These are phyloP conservation scores for Coemansia sp. DNA, from an alignment of 192 early-diverging fungal genomes.

Conservation along the genomic window DNA sequence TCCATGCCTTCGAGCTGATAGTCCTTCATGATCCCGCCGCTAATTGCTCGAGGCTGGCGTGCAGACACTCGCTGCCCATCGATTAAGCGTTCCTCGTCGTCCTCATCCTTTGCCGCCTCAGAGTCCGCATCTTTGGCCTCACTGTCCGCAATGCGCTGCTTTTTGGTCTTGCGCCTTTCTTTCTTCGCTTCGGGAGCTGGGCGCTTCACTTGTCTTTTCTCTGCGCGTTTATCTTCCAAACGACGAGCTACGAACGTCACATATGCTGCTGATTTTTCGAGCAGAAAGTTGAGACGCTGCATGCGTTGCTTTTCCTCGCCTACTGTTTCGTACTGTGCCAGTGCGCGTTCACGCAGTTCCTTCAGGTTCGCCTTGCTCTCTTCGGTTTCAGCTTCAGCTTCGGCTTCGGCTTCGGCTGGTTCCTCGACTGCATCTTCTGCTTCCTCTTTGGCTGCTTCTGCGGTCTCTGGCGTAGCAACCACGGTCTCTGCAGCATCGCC, in stretches of 20 bases:
- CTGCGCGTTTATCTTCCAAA: conserved; percentile 70
- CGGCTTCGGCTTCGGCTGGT: not conserved
- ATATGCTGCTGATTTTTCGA: conserved; percentile 80
- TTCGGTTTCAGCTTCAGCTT: not conserved
- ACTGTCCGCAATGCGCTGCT: not conserved
- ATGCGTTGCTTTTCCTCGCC: conserved; percentile 61
- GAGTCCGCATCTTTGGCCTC: not conserved
- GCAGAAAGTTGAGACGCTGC: conserved; percentile 73
- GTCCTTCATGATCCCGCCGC: conserved; percentile 83
- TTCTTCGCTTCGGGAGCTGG: conserved; percentile 1
- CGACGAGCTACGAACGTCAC: conserved; percentile 72
- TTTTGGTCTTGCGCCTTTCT: not conserved
- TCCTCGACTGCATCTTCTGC: conserved; percentile 4
- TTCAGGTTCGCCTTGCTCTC: conserved; percentile 21
- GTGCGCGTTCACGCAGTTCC: conserved; percentile 56
- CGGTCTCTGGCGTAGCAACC: not conserved
- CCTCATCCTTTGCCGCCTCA: not conserved
- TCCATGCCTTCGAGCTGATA: conserved; percentile 96
- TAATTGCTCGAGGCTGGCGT: conserved; percentile 76
- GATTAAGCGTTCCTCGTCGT: conserved; percentile 7
- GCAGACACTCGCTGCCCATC: conserved; percentile 55
- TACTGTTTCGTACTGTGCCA: conserved; percentile 59
- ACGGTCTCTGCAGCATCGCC: not conserved
- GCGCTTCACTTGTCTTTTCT: conserved; percentile 42
- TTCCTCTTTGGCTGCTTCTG: not conserved